Conservation (phyloP, 257 asterid genomes). For the Craterostigma plantagineum region DNA sequence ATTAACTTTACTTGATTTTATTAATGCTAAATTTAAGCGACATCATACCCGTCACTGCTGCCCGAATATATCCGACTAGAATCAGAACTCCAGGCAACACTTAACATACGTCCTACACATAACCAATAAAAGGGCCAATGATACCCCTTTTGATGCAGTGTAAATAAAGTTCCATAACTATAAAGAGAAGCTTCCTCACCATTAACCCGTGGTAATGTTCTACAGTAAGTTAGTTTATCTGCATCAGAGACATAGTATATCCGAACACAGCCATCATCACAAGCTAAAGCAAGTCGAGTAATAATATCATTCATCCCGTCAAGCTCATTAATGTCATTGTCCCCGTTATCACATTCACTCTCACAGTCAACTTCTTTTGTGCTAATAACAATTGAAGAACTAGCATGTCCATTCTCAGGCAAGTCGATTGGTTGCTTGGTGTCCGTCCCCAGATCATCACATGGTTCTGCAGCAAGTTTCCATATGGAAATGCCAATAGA, state of each 20-base stretch:
- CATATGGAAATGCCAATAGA: slow-evolving; percentile 63
- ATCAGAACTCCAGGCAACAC: slow-evolving; percentile 57
- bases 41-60: slow-evolving; percentile 62
- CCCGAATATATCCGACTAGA: slow-evolving; percentile 46
- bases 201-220: slow-evolving; percentile 48
- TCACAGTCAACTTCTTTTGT: slow-evolving; percentile 30
- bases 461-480: slow-evolving; percentile 83
- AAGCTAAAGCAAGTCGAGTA: slow-evolving; percentile 41
- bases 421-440: slow-evolving; percentile 11
- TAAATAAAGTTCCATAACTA: no score
- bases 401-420: slow-evolving; percentile 36
- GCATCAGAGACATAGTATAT: slow-evolving; percentile 22
- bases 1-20: no score
- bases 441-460: slow-evolving; percentile 10
- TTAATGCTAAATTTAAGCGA: no score
- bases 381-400: slow-evolving; percentile 15
- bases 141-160: not conserved
- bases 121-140: slow-evolving; percentile 1
- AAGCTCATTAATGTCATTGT: slow-evolving; percentile 17
- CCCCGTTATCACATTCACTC: slow-evolving; percentile 44
- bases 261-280: slow-evolving; percentile 70
- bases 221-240: slow-evolving; percentile 23
- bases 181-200: no score
- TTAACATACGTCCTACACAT: slow-evolving; percentile 35
- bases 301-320: slow-evolving; percentile 15